Base-by-base conservation (phyloP, 352 stramenopile genomes). In the Phytopythium boreale region DNA sequence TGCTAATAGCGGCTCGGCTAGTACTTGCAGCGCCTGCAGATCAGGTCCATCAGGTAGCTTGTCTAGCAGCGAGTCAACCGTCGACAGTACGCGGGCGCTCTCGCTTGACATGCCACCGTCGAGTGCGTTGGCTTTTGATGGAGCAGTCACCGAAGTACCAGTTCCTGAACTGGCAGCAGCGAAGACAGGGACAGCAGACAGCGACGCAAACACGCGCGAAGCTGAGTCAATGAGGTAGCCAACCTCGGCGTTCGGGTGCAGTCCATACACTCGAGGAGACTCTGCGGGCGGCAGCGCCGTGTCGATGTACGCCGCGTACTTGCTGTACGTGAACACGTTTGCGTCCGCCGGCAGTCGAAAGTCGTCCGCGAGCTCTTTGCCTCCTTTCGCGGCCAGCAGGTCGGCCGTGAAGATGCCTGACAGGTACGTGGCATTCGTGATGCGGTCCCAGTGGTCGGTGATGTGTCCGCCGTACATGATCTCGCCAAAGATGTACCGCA, bases 401-500 rank as follows among this genome's bases (percentile, higher is more conserved):
- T 87, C 81, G 20, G 72, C 68, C 11, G 80, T 92, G 62, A 94
- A 92, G 26, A 92, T 58, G 49, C 77, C 67, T 15, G 67, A 70
- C 47, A 95, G 51, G 63, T 95, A 95, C 44, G 79, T 68, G 46
- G 88, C 87, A 75, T 91, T 93, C 31, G 84, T 93, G 62, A 93
- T 90, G 9, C 85, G 83, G 56, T 93, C 87, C 85, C 83, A 93
- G 63, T 89, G 76, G 65, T 93, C 85, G 3, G 85, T 93, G 63
- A 95, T 95, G 56, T 95, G 84, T 17, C 83, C 84, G 53, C 87
- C 84, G 72, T 95, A 97, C 90, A 93, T 95, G 65, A 98, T 97
- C 68, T 98, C 91, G 4, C 92, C 92, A 64, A 98, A 97, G 37
- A 97, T 96, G 61, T 97, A 97, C 4, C 85, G 80, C 59, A 95